Conservation (phyloP, 2,329 filamentous ascomycete genomes). For the Colletotrichum eremochloae region DNA sequence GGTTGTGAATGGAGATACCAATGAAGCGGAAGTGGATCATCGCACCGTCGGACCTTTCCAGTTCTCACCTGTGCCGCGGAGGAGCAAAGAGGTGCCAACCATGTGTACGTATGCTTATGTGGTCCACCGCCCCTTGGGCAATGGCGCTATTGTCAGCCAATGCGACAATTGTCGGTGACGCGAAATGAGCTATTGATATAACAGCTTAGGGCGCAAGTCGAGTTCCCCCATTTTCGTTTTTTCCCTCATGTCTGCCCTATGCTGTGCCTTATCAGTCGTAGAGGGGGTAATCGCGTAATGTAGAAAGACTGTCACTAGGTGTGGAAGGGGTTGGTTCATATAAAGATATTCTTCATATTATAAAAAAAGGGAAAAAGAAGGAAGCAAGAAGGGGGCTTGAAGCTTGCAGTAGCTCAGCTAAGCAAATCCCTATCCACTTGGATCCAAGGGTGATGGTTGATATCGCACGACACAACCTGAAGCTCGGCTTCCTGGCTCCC, state of each 20-base stretch:
- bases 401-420: neutral
- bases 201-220: conserved; percentile 19
- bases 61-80: conserved; percentile 24
- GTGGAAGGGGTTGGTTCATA: no score
- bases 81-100: conserved; percentile 17
- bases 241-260: no score
- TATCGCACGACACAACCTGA: no score
- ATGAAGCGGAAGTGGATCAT: neutral
- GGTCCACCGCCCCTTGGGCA: neutral
- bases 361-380: no score
- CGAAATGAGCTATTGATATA: conserved; percentile 30
- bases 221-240: neutral
- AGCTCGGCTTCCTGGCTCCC: neutral
- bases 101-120: neutral
- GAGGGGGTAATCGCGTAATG: no score
- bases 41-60: conserved; percentile 3
- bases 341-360: no score
- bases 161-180: conserved; percentile 21
- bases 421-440: neutral
- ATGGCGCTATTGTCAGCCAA: conserved; percentile 3
- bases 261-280: conserved; percentile 15
- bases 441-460: neutral
- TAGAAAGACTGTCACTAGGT: neutral
- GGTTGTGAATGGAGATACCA: neutral
- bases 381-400: neutral